phyloP scores from a whole-genome alignment of 2,329 filamentous ascomycete genomes.

The Chlorencoelia australis region DNA sequence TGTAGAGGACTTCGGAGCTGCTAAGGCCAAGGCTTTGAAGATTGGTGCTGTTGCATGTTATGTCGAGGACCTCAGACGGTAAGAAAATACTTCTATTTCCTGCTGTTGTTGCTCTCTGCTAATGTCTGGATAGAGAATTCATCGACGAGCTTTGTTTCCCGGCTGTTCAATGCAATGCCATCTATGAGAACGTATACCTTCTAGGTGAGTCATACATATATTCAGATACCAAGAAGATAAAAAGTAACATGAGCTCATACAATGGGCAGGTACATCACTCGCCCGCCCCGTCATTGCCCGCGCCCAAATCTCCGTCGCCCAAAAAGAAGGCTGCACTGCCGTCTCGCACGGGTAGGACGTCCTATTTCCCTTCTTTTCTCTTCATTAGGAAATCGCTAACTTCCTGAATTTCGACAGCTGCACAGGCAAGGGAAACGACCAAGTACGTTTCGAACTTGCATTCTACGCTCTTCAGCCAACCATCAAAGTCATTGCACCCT shows the following conservation, averaged over 20 bases:
- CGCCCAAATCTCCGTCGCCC: conserved; percentile 52
- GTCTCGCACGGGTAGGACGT: conserved; percentile 45
- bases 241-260: no score
- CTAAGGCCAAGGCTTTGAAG: conserved; percentile 57
- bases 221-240: not conserved
- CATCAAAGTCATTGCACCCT: conserved; percentile 67
- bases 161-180: conserved; percentile 64
- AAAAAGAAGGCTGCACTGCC: conserved; percentile 42
- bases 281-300: conserved; percentile 63
- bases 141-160: conserved; percentile 67
- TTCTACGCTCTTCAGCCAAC: conserved; percentile 52
- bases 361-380: no score
- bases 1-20: conserved; percentile 60
- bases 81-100: not conserved
- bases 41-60: conserved; percentile 27
- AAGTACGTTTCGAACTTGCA: conserved; percentile 55
- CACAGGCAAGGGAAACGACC: conserved; percentile 57
- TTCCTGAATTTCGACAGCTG: no score
- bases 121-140: conserved; percentile 45
- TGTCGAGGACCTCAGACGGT: conserved; percentile 50
- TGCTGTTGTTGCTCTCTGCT: not conserved
- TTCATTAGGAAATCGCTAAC: no score
- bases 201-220: conserved; percentile 33
- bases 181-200: conserved; percentile 58
- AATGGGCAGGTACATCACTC: conserved; percentile 46